Base-by-base conservation (phyloP, 2,329 filamentous ascomycete genomes). In the Hypoxylon sp. region DNA sequence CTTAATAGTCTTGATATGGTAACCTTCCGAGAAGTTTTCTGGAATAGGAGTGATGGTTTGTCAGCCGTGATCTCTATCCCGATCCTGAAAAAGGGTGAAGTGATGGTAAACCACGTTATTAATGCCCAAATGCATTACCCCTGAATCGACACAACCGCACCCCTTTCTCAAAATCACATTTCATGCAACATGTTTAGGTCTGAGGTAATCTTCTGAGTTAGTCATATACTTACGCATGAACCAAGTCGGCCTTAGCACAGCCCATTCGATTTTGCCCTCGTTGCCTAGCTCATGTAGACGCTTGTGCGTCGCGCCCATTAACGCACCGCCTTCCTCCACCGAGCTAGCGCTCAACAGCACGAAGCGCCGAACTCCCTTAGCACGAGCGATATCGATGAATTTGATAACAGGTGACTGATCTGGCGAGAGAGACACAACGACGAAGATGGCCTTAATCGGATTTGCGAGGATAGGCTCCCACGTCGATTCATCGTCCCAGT, bases 241-340 rank as follows among this genome's bases (percentile, higher is more conserved):
- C 82, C 83, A 86, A 14, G 80, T 82, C 3, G 83, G 82, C 62
- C 82, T 72, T 68, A 86, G 63, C 6, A 83, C 78, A 4, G 78
- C 77, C 77, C 80, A 85, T 56, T 82, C 81, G 0, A 82, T 70
- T 14, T 78, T 75, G 0, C 77, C 79, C 21, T 62, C 49, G 14
- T 74, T 70, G 11, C 79, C 80, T 1, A 81, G 75, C 71, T 79
- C 74, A 7, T 75, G 66, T 23, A 85, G 69, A 60, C 82, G 81
- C 32, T 75, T 71, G 57, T 81, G 80, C 21, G 83, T 77, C 48
- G 75, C 65, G 0, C 80, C 80, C 74, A 79, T 77, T 3, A 74
- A 71, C 2, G 75, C 74, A 2, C 79, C 80, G 1, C 80, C 81
- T 6, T 77, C 73, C 34, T 80, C 75, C 3, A 81, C 50, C 0